These are phyloP conservation scores for Pichia gijzeniarum DNA, from an alignment of 805 yeast species.

Conservation along the genomic window DNA sequence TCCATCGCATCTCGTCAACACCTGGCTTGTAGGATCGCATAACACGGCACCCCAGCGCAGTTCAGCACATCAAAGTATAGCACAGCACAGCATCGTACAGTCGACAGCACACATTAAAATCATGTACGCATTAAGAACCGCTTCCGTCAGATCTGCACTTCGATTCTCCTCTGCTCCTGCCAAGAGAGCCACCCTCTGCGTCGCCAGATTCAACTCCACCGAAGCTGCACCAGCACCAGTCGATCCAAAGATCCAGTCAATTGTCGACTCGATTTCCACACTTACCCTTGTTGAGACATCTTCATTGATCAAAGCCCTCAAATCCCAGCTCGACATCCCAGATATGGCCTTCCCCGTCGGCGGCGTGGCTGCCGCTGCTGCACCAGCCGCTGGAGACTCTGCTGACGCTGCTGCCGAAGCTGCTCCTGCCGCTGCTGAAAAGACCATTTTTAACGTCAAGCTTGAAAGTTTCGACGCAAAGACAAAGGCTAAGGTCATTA, in stretches of 20 bases:
- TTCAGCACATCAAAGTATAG: no score
- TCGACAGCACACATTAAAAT: background rate
- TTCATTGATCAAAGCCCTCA: conserved; percentile 72
- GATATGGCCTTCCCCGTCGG: conserved; percentile 82
- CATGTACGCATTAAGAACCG: conserved; percentile 14
- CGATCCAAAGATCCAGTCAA: conserved; percentile 79
- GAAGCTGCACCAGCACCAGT: conserved; percentile 42
- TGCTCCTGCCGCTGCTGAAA: conserved; percentile 78
- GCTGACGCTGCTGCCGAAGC: conserved; percentile 56
- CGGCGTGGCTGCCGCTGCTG: conserved; percentile 53
- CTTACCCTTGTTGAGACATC: conserved; percentile 92
- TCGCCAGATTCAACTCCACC: conserved; percentile 41
- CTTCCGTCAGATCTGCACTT: conserved; percentile 4
- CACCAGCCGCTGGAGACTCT: conserved; percentile 59
- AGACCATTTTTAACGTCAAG: conserved; percentile 87
- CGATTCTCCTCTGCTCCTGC: conserved; percentile 4
- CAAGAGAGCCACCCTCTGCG: background rate
- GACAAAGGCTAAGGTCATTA: conserved; percentile 94
- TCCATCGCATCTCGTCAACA: no score
- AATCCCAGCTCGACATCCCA: conserved; percentile 81
- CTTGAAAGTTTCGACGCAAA: conserved; percentile 92
- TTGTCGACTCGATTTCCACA: conserved; percentile 86
- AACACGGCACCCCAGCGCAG: no score
- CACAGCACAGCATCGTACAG: background rate
- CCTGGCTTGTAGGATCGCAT: no score